Evolutionary conservation across 305 asterid genomes (phyloP).

Genomic region (Andrographis paniculata): DNA sequence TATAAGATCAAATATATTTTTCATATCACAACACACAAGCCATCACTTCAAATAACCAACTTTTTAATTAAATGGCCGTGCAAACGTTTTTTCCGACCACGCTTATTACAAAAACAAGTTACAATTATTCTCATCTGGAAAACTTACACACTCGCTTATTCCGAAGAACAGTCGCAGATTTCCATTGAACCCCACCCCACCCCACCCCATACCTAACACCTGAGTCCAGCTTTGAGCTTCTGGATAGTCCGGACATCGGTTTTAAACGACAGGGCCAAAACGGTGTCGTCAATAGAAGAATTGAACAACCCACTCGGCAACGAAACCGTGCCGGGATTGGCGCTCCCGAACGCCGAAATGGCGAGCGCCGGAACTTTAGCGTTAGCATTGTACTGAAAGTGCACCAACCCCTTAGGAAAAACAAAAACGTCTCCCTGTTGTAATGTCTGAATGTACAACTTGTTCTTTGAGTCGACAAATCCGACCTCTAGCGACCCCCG

Average conservation of each 20-base stretch:
- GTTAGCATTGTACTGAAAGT: constrained; percentile 40
- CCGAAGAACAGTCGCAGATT: too few species aligned
- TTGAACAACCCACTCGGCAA: constrained; percentile 38
- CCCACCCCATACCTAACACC: constrained; percentile 6
- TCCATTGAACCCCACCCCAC: too few species aligned
- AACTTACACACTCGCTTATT: too few species aligned
- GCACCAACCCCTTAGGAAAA: constrained; percentile 52
- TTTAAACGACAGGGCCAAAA: constrained; percentile 45
- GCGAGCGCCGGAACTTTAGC: constrained; percentile 28
- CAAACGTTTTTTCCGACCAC: too few species aligned
- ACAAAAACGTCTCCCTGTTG: constrained; percentile 39
- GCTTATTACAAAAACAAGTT: too few species aligned
- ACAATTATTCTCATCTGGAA: too few species aligned
- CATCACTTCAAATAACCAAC: too few species aligned
- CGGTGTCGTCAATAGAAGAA: constrained; percentile 32
- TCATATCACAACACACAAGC: too few species aligned
- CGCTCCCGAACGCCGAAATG: constrained; percentile 45
- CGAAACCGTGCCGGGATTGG: constrained; percentile 45
- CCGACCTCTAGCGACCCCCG: constrained; percentile 49
- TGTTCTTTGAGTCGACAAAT: constrained; percentile 43
- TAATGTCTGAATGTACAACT: constrained; percentile 36
- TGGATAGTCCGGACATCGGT: constrained; percentile 41
- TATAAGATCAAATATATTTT: too few species aligned
- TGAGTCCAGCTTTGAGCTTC: constrained; percentile 45
- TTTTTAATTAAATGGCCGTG: too few species aligned